Percentiles rank a stretch among this genome's conserved stretches.
Conservation (phyloP, 257 asterid genomes). For the Leonotis leonurus region DNA sequence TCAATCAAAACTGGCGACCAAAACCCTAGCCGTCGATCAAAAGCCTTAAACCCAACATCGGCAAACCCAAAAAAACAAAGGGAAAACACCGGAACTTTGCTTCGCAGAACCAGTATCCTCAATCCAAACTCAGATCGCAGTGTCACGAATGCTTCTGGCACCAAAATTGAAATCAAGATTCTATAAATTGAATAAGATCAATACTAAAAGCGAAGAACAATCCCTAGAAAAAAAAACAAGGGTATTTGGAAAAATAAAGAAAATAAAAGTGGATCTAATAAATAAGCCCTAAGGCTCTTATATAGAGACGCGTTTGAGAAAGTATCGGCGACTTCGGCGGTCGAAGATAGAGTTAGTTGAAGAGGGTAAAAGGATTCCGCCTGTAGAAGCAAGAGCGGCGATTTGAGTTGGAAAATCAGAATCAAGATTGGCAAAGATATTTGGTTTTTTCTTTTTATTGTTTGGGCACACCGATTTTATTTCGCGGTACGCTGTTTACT, state of each 20-base stretch:
- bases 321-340: conserved; percentile 1
- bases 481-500: not conserved
- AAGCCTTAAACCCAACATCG: conserved; percentile 22
- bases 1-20: conserved; percentile 13
- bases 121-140: conserved; percentile 26
- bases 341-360: not conserved
- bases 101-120: not conserved
- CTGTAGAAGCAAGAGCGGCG: conserved; percentile 21
- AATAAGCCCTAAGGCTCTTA: conserved; percentile 8
- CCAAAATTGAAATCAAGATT: conserved; percentile 7
- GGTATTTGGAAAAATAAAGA: not conserved
- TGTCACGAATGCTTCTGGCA: conserved; percentile 3
- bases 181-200: conserved; percentile 8
- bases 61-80: not conserved
- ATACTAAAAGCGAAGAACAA: conserved; percentile 2
- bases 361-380: conserved; percentile 11
- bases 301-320: conserved; percentile 20
- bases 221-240: conserved; percentile 16
- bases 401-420: conserved; percentile 26
- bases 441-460: conserved; percentile 7
- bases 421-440: conserved; percentile 12
- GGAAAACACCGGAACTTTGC: conserved; percentile 9
- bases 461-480: not conserved
- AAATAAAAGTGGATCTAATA: conserved; percentile 19
- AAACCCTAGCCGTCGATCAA: conserved; percentile 34